These are phyloP conservation scores for Yarrowia sp. DNA, from an alignment of 805 yeast genomes.

Conservation along the genomic window DNA sequence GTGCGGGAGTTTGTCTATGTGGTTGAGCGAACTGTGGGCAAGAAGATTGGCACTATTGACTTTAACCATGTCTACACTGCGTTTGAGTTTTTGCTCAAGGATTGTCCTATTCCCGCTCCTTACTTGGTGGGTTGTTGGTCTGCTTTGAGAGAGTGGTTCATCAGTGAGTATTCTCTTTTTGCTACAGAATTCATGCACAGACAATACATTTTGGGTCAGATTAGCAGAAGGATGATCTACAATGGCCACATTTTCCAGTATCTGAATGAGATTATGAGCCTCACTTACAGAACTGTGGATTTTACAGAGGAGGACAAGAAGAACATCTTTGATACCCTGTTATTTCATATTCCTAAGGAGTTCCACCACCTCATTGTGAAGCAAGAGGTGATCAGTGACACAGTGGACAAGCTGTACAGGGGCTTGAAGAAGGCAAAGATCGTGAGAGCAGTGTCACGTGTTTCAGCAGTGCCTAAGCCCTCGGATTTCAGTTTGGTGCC, in stretches of 20 bases:
- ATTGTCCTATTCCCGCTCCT: neutral
- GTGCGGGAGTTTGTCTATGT: neutral
- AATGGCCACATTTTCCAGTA: neutral
- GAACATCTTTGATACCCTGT: neutral
- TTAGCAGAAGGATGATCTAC: neutral
- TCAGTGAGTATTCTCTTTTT: neutral
- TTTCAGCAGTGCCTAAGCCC: neutral
- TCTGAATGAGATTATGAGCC: neutral
- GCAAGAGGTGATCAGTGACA: neutral
- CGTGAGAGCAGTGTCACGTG: neutral
- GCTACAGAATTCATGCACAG: neutral
- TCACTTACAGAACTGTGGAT: neutral
- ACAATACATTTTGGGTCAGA: neutral
- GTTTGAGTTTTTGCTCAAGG: neutral
- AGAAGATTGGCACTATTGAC: neutral
- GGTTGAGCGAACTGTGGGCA: neutral
- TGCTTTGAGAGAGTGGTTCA: neutral
- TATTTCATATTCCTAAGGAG: neutral
- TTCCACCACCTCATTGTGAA: neutral
- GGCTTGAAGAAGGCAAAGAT: constrained; percentile 8
- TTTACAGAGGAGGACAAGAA: neutral
- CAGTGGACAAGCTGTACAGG: neutral
- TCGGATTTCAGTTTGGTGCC: neutral
- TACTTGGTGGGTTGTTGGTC: neutral
- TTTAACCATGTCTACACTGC: neutral